These are phyloP conservation scores for Amyloporia xantha DNA, from an alignment of 768 basidiomycete species.

Conservation along the genomic window DNA sequence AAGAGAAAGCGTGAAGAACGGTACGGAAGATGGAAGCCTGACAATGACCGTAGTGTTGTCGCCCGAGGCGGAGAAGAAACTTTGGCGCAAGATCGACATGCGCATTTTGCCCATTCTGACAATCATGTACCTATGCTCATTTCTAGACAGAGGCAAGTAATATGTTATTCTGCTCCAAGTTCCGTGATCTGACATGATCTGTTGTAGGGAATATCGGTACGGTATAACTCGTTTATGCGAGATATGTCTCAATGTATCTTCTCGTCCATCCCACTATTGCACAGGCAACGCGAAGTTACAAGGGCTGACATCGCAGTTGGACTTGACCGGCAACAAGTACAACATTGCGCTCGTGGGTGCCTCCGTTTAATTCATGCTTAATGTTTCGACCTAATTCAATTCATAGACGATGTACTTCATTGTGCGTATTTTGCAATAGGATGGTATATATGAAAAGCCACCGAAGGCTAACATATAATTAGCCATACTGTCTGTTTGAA, in stretches of 20 bases:
- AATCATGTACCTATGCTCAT: conserved; percentile 27
- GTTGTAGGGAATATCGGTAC: conserved; percentile 16
- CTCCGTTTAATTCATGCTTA: neutral
- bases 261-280: neutral
- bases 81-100: conserved; percentile 26
- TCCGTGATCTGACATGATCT: neutral
- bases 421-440: too few relatives aligned
- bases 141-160: conserved; percentile 20
- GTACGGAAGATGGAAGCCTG: neutral
- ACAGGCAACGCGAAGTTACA: conserved; percentile 24
- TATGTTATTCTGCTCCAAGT: neutral
- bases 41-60: neutral
- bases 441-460: too few relatives aligned
- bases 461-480: conserved; percentile 4
- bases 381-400: neutral
- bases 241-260: neutral
- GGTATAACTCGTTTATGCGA: neutral
- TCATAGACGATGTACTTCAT: conserved; percentile 64
- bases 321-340: conserved; percentile 52
- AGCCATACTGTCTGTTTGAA: conserved; percentile 61
- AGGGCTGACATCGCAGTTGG: conserved; percentile 49
- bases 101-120: conserved; percentile 25
- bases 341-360: conserved; percentile 55
- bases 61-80: conserved; percentile 29
- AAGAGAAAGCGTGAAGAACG: too few relatives aligned